Evolutionary conservation across 495 filamentous ascomycete species (phyloP).

Genomic region (Penicillium samsonianum): DNA sequence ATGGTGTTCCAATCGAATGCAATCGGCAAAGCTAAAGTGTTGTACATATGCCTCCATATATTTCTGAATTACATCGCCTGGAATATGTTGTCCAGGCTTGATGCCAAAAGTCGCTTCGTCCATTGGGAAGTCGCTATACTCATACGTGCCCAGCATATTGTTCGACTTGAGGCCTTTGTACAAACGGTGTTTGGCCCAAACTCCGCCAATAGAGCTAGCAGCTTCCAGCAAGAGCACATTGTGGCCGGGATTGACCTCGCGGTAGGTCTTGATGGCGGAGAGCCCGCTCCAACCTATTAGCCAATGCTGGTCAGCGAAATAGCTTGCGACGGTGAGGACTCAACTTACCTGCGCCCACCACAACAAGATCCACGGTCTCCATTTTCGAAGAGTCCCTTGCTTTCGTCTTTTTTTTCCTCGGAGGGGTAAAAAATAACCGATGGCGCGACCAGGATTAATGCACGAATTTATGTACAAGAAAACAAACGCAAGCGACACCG

Average conservation of each 20-base stretch:
- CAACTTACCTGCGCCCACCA: slow-evolving; percentile 49
- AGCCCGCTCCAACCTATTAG: slow-evolving; percentile 58
- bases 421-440: neutral
- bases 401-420: neutral
- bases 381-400: slow-evolving; percentile 14
- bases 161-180: slow-evolving; percentile 70
- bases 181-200: slow-evolving; percentile 65
- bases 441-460: slow-evolving; percentile 6
- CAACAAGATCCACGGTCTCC: slow-evolving; percentile 37
- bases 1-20: slow-evolving; percentile 53
- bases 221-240: slow-evolving; percentile 56
- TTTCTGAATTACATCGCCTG: slow-evolving; percentile 61
- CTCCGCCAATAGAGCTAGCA: slow-evolving; percentile 62
- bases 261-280: slow-evolving; percentile 60
- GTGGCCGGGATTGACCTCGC: slow-evolving; percentile 52
- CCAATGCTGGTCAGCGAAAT: slow-evolving; percentile 6
- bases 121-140: slow-evolving; percentile 76
- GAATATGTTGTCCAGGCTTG: slow-evolving; percentile 63
- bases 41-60: slow-evolving; percentile 68
- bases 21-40: slow-evolving; percentile 55
- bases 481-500: slow-evolving; percentile 7
- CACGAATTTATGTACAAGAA: slow-evolving; percentile 11
- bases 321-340: neutral
- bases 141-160: slow-evolving; percentile 64
- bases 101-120: slow-evolving; percentile 59